phyloP scores from a whole-genome alignment of 768 basidiomycete species.

The Psilocybe cubensis region DNA sequence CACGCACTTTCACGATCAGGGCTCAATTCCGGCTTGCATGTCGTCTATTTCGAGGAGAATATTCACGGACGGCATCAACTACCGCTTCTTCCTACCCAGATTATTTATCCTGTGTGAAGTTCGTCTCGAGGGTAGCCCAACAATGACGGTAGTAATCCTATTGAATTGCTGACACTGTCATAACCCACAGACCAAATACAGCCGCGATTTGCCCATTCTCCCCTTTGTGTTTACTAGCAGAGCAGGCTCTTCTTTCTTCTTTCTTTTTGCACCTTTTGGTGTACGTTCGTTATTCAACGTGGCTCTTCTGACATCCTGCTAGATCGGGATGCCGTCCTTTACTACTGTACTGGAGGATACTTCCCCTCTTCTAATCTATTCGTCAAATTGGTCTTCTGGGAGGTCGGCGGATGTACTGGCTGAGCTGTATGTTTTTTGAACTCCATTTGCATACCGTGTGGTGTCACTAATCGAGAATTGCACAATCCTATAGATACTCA shows the following conservation, averaged over 20 bases:
- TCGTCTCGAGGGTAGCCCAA: neutral
- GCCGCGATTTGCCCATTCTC: neutral
- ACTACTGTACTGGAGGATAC: conserved; percentile 26
- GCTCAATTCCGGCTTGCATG: neutral
- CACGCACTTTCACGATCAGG: neutral
- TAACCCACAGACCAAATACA: neutral
- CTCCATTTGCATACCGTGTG: neutral
- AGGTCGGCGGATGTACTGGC: conserved; percentile 3
- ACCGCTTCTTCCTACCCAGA: neutral
- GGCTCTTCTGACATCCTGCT: neutral
- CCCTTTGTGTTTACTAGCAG: neutral
- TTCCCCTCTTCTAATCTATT: conserved; percentile 28
- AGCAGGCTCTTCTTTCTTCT: conserved; percentile 6
- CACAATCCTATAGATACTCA: conserved; percentile 28
- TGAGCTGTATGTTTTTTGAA: conserved; percentile 10
- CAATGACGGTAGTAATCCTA: neutral
- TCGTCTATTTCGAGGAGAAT: neutral
- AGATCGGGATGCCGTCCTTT: conserved; percentile 25
- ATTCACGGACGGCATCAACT: neutral
- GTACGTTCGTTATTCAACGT: neutral
- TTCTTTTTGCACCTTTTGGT: neutral
- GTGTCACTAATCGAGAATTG: conserved; percentile 13
- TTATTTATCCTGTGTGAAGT: neutral
- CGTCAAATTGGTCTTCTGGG: conserved; percentile 22
- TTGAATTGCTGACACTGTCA: no score